Evolutionary conservation across 805 yeast genomes (phyloP).

Genomic region (Starmerella apis): DNA sequence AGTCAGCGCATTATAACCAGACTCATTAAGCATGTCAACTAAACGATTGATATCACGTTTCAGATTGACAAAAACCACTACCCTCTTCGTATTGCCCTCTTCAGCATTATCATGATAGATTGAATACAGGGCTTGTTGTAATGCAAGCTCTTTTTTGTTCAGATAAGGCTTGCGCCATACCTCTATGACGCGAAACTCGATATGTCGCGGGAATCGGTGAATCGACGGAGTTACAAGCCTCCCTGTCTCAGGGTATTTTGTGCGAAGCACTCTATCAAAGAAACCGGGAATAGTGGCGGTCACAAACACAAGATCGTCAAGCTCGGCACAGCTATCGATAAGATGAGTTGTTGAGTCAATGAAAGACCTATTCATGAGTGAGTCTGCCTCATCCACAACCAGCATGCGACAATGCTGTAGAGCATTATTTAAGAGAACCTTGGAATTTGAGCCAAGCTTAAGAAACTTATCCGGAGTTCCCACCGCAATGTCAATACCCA

Average conservation of each 20-base stretch:
- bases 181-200: constrained; percentile 65
- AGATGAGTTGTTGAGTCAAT: constrained; percentile 50
- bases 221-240: constrained; percentile 69
- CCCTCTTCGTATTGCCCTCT: constrained; percentile 61
- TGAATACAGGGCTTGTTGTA: constrained; percentile 81
- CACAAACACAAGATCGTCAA: constrained; percentile 60
- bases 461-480: constrained; percentile 74
- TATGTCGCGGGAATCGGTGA: constrained; percentile 70
- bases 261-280: constrained; percentile 52
- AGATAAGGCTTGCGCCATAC: constrained; percentile 68
- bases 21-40: constrained; percentile 43
- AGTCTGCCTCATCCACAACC: constrained; percentile 90
- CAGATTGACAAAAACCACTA: constrained; percentile 73
- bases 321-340: constrained; percentile 41
- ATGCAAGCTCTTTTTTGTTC: constrained; percentile 71
- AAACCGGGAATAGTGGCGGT: constrained; percentile 84
- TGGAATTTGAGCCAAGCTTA: constrained; percentile 31
- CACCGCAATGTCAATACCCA: constrained; percentile 64
- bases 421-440: constrained; percentile 25
- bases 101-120: constrained; percentile 78
- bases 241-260: constrained; percentile 53
- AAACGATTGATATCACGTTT: constrained; percentile 52
- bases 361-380: constrained; percentile 75
- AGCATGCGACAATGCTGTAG: constrained; percentile 45
- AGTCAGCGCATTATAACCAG: constrained; percentile 51